Evolutionary conservation across 225 moss, liverwort and hornwort genomes (phyloP), one percentile per base, ranked within the genome.

Genomic region (Physcomitrium patens): DNA sequence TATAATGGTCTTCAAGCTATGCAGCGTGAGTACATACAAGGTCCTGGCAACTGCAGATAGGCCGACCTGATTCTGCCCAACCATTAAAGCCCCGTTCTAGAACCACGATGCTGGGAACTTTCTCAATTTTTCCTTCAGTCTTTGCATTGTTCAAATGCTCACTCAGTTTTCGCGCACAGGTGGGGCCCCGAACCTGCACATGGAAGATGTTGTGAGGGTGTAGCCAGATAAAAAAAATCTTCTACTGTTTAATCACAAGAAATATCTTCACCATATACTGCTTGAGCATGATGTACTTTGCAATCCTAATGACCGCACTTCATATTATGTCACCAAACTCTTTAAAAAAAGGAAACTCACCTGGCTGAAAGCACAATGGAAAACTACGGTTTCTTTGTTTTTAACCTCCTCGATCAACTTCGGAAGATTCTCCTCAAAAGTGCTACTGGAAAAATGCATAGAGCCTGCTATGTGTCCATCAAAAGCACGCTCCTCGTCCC

Each of bases 381-480:
- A 95, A 49, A 99, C 90, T 27, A 93, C 91, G 48, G 86, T 90
- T 14, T 91, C 91, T 62, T 84, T 86, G 60, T 83, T 90, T 75
- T 80, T 87, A 37, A 94, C 69, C 68, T 90, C 87, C 67, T 94
- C 85, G 44, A 94, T 78, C 67, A 99, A 78, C 41, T 90, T 83
- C 0, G 91, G 85, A 65, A 95, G 78, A 10, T 85, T 81, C 19
- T 81, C 81, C 62, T 91, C 89, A 43, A 95, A 95, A 37, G 77
- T 81, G 48, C 66, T 81, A 79, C 86, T 93, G 13, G 87, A 84
- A 63, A 89, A 91, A 60, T 95, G 89, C 76, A 89, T 68, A 12
- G 97, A 95, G 67, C 94, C 91, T 17, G 91, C 89, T 82, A 94
- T 93, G 42, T 97, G 94, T 48, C 94, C 94, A 73, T 90, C 94